Evolutionary conservation across 1,284 basidiomycete species (phyloP).

Genomic region (Cryptococcus jaspeensis): DNA sequence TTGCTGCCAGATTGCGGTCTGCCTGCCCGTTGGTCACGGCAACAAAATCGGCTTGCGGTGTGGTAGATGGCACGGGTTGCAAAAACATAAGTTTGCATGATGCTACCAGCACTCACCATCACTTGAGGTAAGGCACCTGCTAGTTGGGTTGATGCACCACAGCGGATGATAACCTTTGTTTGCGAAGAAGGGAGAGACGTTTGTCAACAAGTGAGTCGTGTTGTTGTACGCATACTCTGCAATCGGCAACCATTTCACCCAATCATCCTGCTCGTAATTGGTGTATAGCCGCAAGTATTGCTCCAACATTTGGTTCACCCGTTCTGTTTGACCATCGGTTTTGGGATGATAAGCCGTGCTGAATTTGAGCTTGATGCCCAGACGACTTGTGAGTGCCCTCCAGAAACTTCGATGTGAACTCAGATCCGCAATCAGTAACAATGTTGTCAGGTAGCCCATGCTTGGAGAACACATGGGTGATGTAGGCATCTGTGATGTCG

Average conservation of each 20-base stretch:
- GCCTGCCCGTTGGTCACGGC: no score
- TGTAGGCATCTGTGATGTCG: slow-evolving; percentile 16
- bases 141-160: neutral
- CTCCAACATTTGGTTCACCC: slow-evolving; percentile 54
- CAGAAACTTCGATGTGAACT: slow-evolving; percentile 35
- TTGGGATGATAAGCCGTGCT: slow-evolving; percentile 53
- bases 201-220: slow-evolving; percentile 35
- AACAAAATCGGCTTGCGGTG: neutral
- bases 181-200: slow-evolving; percentile 53
- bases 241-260: slow-evolving; percentile 53
- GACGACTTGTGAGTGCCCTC: slow-evolving; percentile 4
- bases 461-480: slow-evolving; percentile 15
- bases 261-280: slow-evolving; percentile 54
- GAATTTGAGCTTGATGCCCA: slow-evolving; percentile 18
- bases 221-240: slow-evolving; percentile 58
- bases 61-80: neutral
- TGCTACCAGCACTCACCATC: neutral
- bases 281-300: slow-evolving; percentile 43
- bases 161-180: slow-evolving; percentile 50
- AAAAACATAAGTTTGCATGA: neutral
- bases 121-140: neutral
- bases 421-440: slow-evolving; percentile 39
- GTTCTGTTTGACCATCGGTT: slow-evolving; percentile 54
- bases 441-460: slow-evolving; percentile 28
- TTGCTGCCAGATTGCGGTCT: no score